phyloP scores from a whole-genome alignment of 2,329 filamentous ascomycete genomes.

The Cercospora nicotianae region DNA sequence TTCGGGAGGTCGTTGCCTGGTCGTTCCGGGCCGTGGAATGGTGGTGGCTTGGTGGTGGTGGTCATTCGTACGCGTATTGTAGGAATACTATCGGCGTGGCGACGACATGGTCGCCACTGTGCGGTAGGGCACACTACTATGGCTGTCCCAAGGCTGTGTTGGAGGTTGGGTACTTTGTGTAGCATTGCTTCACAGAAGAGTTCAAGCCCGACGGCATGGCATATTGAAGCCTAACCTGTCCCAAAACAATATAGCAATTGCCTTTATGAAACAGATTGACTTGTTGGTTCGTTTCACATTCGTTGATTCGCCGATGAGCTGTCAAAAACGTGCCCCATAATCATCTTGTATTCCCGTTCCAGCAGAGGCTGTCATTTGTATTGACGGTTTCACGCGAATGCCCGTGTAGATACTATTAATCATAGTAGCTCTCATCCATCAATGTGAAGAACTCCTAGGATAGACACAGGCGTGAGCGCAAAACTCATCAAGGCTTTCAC shows the following conservation, averaged over 20 bases:
- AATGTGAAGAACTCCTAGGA: too few species aligned
- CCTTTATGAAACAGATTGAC: not conserved
- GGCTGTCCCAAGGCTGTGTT: not conserved
- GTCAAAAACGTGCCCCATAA: not conserved
- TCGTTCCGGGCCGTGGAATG: conserved; percentile 1
- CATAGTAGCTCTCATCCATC: too few species aligned
- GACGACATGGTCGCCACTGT: conserved; percentile 4
- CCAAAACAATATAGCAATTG: not conserved
- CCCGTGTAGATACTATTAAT: not conserved
- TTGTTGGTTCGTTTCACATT: not conserved
- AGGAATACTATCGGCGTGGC: not conserved
- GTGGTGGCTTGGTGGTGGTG: not conserved
- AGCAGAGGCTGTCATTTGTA: too few species aligned
- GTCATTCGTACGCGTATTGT: not conserved
- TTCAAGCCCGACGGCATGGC: too few species aligned
- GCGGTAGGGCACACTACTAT: not conserved
- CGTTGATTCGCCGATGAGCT: not conserved
- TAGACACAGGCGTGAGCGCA: too few species aligned
- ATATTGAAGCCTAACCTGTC: not conserved
- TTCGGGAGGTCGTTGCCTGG: not conserved
- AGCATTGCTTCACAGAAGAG: too few species aligned
- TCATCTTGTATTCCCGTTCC: too few species aligned
- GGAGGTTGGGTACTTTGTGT: not conserved
- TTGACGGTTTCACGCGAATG: not conserved
- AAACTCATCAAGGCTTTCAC: too few species aligned